Percentiles rank a stretch among this genome's conserved stretches.
Evolutionary conservation across 805 yeast genomes (phyloP).

Genomic region (Candida easanensis): DNA sequence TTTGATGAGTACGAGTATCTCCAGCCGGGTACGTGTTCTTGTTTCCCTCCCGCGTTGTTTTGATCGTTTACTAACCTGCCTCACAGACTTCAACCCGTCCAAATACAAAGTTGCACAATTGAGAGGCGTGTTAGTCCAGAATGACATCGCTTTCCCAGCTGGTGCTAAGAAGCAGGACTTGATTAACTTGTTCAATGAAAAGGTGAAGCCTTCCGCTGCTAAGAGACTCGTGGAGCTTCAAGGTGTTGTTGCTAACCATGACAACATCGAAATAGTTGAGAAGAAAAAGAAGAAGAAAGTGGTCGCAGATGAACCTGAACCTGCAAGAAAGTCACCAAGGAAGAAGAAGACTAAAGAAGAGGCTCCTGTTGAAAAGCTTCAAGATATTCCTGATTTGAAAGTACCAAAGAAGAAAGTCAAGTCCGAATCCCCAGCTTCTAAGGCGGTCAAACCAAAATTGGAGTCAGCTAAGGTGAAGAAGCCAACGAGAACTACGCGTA

Average conservation of each 20-base stretch:
- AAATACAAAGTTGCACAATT: conserved; percentile 66
- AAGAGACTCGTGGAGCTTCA: conserved; percentile 34
- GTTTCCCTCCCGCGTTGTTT: too few relatives aligned
- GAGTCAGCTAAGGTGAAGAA: background rate
- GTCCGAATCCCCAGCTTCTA: background rate
- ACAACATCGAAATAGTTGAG: conserved; percentile 39
- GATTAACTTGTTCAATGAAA: conserved; percentile 52
- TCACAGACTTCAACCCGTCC: conserved; percentile 62
- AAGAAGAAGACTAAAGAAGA: conserved; percentile 16
- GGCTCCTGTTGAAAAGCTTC: conserved; percentile 11
- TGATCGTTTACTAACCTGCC: background rate
- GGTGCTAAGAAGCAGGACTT: conserved; percentile 68
- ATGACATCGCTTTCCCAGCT: conserved; percentile 59
- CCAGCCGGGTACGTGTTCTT: conserved; percentile 31
- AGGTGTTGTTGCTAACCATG: conserved; percentile 32
- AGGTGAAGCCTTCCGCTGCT: conserved; percentile 49
- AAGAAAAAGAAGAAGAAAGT: conserved; percentile 2
- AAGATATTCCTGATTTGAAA: conserved; percentile 17
- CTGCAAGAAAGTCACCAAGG: conserved; percentile 18
- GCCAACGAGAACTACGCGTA: conserved; percentile 11
- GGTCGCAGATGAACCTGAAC: background rate
- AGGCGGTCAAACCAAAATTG: background rate
- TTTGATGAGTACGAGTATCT: conserved; percentile 36
- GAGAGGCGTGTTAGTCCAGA: conserved; percentile 59
- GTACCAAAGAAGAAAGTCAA: conserved; percentile 7